phyloP scores from a whole-genome alignment of 495 filamentous ascomycete species.

The Aspergillus ostianus region DNA sequence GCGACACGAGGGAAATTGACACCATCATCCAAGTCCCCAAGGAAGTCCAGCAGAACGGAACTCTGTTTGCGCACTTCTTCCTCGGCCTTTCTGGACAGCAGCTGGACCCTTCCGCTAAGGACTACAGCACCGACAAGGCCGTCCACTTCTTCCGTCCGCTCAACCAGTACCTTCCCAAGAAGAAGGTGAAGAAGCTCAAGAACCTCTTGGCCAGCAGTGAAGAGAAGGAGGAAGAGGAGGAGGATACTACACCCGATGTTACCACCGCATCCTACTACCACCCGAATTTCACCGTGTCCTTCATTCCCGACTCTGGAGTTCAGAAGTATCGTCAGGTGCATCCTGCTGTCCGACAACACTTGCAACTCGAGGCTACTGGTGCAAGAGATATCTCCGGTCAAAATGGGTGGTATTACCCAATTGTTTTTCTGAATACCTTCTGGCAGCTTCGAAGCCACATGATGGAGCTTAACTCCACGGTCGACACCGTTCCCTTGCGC shows the following conservation, averaged over 20 bases:
- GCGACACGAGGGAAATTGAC: conserved; percentile 73
- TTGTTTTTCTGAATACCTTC: conserved; percentile 91
- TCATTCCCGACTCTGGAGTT: conserved; percentile 78
- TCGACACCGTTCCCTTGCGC: conserved; percentile 76
- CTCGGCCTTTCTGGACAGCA: conserved; percentile 69
- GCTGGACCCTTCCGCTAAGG: conserved; percentile 69
- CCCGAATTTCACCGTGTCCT: conserved; percentile 85
- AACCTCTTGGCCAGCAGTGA: conserved; percentile 68
- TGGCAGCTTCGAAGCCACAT: conserved; percentile 93
- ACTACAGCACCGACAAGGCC: conserved; percentile 70
- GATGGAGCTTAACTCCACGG: conserved; percentile 88
- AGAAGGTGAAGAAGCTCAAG: conserved; percentile 87
- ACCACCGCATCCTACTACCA: conserved; percentile 86
- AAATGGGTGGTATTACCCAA: conserved; percentile 96
- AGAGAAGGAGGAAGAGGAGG: conserved; percentile 52
- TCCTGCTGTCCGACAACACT: conserved; percentile 70
- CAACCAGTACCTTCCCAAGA: conserved; percentile 87
- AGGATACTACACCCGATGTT: conserved; percentile 53
- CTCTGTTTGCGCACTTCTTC: conserved; percentile 91
- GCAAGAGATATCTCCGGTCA: conserved; percentile 76
- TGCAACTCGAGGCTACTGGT: conserved; percentile 71
- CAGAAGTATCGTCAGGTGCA: conserved; percentile 64
- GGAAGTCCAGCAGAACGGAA: conserved; percentile 85
- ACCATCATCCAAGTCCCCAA: conserved; percentile 76
- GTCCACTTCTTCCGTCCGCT: conserved; percentile 82